These are phyloP conservation scores for Aureobasidium vineae DNA, from an alignment of 2,329 filamentous ascomycete genomes.

Conservation along the genomic window DNA sequence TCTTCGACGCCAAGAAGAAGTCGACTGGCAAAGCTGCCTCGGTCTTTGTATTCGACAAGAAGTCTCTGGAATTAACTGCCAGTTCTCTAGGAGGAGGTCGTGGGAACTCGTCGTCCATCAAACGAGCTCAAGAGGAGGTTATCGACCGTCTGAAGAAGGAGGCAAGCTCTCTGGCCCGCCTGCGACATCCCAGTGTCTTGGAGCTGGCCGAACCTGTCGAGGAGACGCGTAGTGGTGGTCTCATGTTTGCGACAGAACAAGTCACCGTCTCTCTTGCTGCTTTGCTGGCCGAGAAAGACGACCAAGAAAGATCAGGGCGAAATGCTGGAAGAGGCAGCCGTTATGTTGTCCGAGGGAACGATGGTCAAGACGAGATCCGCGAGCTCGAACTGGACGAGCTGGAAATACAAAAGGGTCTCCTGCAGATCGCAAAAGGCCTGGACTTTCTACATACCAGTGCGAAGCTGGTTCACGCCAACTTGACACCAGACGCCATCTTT, in stretches of 20 bases:
- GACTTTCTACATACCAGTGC: slow-evolving; percentile 97
- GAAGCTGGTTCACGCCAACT: slow-evolving; percentile 86
- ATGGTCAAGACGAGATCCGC: slow-evolving; percentile 65
- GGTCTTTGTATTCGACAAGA: slow-evolving; percentile 91
- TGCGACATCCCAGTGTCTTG: slow-evolving; percentile 87
- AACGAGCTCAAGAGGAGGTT: slow-evolving; percentile 82
- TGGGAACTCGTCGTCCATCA: slow-evolving; percentile 66
- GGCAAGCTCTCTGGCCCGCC: slow-evolving; percentile 78
- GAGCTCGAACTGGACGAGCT: slow-evolving; percentile 95
- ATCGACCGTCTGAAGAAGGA: slow-evolving; percentile 89
- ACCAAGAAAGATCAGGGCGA: slow-evolving; percentile 70
- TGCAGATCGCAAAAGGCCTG: slow-evolving; percentile 89
- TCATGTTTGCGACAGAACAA: slow-evolving; percentile 94
- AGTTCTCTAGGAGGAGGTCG: slow-evolving; percentile 58
- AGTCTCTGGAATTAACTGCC: slow-evolving; percentile 69
- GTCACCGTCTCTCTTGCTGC: slow-evolving; percentile 86
- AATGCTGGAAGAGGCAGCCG: slow-evolving; percentile 70
- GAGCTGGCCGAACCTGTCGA: slow-evolving; percentile 95
- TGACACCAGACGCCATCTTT: slow-evolving; percentile 90
- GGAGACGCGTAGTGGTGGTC: slow-evolving; percentile 82
- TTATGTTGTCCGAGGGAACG: slow-evolving; percentile 75
- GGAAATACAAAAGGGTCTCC: slow-evolving; percentile 92
- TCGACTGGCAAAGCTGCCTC: slow-evolving; percentile 85
- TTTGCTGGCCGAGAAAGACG: slow-evolving; percentile 82
- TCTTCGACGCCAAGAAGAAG: slow-evolving; percentile 97